Conservation (phyloP, 495 filamentous ascomycete species). For the Penicillium crystallinum region DNA sequence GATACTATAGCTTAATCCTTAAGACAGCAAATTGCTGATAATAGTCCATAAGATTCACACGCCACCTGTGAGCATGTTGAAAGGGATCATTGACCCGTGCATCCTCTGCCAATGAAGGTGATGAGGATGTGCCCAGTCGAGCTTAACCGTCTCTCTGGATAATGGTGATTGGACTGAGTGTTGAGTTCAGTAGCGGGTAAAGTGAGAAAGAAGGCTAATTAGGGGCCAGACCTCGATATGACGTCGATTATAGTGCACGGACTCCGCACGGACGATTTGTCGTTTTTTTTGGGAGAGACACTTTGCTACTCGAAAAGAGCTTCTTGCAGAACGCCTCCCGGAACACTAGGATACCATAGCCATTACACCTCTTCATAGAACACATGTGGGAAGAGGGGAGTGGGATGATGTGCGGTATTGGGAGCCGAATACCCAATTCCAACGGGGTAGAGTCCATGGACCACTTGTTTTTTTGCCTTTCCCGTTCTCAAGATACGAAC, state of each 20-base stretch:
- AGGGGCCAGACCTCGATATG: constrained; percentile 18
- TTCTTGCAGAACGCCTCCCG: constrained; percentile 15
- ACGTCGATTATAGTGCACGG: constrained; percentile 12
- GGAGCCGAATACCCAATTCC: too few relatives aligned
- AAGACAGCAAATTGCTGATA: not conserved
- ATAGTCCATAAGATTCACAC: not conserved
- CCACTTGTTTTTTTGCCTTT: too few relatives aligned
- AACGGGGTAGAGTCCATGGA: too few relatives aligned
- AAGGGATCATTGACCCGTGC: too few relatives aligned
- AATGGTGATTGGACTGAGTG: not conserved
- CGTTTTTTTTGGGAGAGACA: not conserved
- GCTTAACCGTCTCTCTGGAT: too few relatives aligned
- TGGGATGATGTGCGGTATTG: too few relatives aligned
- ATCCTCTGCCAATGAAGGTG: too few relatives aligned
- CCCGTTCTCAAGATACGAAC: too few relatives aligned
- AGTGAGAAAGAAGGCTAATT: constrained; percentile 9
- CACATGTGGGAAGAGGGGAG: too few relatives aligned
- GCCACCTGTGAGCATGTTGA: not conserved
- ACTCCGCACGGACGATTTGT: not conserved
- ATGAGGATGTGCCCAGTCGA: too few relatives aligned
- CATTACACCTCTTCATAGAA: too few relatives aligned
- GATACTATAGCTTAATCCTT: not conserved
- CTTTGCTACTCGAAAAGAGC: constrained; percentile 3
- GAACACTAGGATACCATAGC: not conserved
- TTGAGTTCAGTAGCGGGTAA: not conserved